A percentile compares a stretch with the other conserved stretches of the same genome.
These are phyloP conservation scores for Selaginella moellendorffii DNA, from an alignment of 75 land plant genomes.

Conservation along the genomic window DNA sequence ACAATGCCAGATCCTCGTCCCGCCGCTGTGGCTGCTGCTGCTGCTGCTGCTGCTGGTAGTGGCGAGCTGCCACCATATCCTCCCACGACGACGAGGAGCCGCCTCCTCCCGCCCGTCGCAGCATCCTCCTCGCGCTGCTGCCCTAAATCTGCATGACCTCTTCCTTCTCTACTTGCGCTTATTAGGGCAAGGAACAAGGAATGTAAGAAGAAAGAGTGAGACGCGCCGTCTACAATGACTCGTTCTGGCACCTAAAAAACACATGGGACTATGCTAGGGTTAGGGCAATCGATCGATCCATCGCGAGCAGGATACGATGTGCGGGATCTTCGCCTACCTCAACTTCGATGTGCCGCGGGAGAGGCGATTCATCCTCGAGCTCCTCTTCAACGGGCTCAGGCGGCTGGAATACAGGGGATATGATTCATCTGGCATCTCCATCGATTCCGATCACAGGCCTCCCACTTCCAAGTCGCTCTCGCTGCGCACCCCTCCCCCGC, in stretches of 20 bases:
- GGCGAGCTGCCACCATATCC: too few relatives aligned
- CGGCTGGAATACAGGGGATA: slow-evolving; percentile 95
- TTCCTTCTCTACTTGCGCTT: too few relatives aligned
- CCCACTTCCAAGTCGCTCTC: neutral
- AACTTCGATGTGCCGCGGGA: slow-evolving; percentile 59
- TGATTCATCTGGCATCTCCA: slow-evolving; percentile 86
- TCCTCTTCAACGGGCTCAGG: slow-evolving; percentile 82
- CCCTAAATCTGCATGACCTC: too few relatives aligned
- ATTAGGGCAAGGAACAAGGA: too few relatives aligned
- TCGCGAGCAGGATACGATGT: slow-evolving; percentile 30
- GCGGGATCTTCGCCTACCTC: slow-evolving; percentile 92
- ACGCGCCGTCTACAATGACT: neutral
- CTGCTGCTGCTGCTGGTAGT: too few relatives aligned
- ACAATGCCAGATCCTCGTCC: too few relatives aligned
- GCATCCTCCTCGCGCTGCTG: too few relatives aligned
- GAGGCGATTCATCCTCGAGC: slow-evolving; percentile 63
- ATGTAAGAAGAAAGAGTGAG: too few relatives aligned
- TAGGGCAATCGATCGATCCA: neutral
- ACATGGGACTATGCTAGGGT: neutral
- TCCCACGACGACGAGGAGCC: too few relatives aligned
- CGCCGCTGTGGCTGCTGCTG: too few relatives aligned
- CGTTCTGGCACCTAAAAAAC: neutral
- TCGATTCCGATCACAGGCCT: slow-evolving; percentile 28
- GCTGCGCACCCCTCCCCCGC: slow-evolving; percentile 29
- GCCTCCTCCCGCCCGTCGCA: too few relatives aligned